A percentile compares a stretch with the other conserved stretches of the same genome.
phyloP scores from a whole-genome alignment of 2,329 filamentous ascomycete genomes.

The Dothideomycetidae sp. region DNA sequence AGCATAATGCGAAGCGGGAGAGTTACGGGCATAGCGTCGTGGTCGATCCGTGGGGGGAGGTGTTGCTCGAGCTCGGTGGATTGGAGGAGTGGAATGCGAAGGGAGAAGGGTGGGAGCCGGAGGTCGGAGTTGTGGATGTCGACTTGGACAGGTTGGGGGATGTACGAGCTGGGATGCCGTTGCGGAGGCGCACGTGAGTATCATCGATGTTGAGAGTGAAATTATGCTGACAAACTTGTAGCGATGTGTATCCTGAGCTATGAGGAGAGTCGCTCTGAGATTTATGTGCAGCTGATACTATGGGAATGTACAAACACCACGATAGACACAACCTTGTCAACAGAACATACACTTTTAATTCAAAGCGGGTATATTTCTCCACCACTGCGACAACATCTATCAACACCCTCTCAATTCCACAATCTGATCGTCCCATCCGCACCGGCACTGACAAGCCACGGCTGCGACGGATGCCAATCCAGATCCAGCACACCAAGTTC shows the following conservation, averaged over 20 bases:
- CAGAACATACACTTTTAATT: no score
- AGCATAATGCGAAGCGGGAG: conserved; percentile 57
- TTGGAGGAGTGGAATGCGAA: conserved; percentile 26
- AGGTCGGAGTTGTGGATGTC: conserved; percentile 28
- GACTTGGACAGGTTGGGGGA: conserved; percentile 25
- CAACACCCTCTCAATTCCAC: conserved; percentile 58
- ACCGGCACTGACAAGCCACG: conserved; percentile 88
- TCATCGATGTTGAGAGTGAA: neutral
- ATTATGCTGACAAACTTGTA: conserved; percentile 5
- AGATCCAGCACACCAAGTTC: conserved; percentile 84
- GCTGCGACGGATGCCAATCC: conserved; percentile 89
- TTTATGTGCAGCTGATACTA: no score
- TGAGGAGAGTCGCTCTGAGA: conserved; percentile 2
- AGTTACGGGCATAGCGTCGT: conserved; percentile 83
- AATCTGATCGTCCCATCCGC: conserved; percentile 85
- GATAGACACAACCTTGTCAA: no score
- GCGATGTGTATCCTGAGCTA: conserved; percentile 14
- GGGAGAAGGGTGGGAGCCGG: conserved; percentile 24
- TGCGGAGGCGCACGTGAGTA: conserved; percentile 24
- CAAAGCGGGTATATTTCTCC: no score
- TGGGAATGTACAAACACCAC: no score
- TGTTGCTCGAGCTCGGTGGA: conserved; percentile 51
- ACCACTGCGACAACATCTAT: no score
- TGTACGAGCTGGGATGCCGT: conserved; percentile 24
- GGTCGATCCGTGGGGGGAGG: conserved; percentile 71